phyloP scores from a whole-genome alignment of 2,329 filamentous ascomycete genomes.

The Metarhizium album region DNA sequence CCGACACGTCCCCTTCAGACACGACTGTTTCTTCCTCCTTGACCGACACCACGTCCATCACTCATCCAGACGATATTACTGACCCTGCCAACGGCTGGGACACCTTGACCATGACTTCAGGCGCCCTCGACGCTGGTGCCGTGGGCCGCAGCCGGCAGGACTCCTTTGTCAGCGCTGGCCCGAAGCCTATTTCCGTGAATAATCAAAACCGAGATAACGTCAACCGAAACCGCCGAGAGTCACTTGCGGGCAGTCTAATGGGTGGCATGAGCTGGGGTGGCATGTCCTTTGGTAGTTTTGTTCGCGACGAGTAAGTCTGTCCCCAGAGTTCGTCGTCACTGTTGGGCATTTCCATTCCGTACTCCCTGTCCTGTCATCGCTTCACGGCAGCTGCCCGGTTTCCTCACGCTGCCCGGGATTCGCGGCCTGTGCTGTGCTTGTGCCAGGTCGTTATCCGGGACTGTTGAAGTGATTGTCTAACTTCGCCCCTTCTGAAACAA shows the following conservation, averaged over 20 bases:
- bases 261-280: slow-evolving; percentile 96
- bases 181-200: slow-evolving; percentile 56
- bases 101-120: slow-evolving; percentile 45
- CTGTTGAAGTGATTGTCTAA: neutral
- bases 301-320: slow-evolving; percentile 83
- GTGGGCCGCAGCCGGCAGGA: slow-evolving; percentile 50
- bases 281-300: slow-evolving; percentile 91
- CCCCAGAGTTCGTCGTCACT: slow-evolving; percentile 3
- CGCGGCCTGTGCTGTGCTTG: neutral
- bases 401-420: neutral
- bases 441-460: neutral
- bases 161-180: slow-evolving; percentile 54
- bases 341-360: too few relatives aligned
- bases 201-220: slow-evolving; percentile 51
- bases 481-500: neutral
- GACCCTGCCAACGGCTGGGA: slow-evolving; percentile 15
- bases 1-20: slow-evolving; percentile 16
- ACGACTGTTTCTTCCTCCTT: slow-evolving; percentile 15
- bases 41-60: slow-evolving; percentile 14
- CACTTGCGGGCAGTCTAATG: slow-evolving; percentile 53
- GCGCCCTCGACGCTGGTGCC: slow-evolving; percentile 44
- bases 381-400: neutral
- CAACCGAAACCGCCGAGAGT: slow-evolving; percentile 49
- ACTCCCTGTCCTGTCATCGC: neutral
- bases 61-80: slow-evolving; percentile 8